Evolutionary conservation across 2,329 filamentous ascomycete species (phyloP).

Genomic region (Tolypocladium paradoxum): DNA sequence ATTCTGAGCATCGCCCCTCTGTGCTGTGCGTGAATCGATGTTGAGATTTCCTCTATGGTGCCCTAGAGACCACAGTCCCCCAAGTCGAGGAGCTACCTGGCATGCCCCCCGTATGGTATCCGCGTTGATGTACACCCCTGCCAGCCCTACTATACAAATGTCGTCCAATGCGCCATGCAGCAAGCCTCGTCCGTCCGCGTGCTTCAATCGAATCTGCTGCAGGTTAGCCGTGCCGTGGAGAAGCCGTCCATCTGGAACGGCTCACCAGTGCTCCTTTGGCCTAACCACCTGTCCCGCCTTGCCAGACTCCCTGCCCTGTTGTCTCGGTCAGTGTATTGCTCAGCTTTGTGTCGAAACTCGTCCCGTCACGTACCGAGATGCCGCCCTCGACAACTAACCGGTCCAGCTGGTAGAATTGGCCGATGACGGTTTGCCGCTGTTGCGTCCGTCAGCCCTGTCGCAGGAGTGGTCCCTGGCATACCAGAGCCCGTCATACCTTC

Average conservation of each 20-base stretch:
- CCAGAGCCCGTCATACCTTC: conserved; percentile 53
- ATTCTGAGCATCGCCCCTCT: not conserved
- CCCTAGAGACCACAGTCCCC: not conserved
- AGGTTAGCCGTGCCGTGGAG: not conserved
- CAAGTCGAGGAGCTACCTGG: not conserved
- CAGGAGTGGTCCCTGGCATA: not conserved
- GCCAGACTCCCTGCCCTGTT: conserved; percentile 59
- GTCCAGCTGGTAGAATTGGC: conserved; percentile 90
- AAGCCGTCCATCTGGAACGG: not conserved
- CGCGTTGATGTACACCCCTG: not conserved
- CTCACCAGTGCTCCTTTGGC: conserved; percentile 72
- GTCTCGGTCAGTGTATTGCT: not conserved
- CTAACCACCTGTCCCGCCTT: conserved; percentile 56
- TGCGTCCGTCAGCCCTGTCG: conserved; percentile 7
- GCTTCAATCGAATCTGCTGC: conserved; percentile 5
- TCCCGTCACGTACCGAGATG: conserved; percentile 47
- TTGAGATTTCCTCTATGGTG: not conserved
- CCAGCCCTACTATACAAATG: not conserved
- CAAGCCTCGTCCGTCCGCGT: not conserved
- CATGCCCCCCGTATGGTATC: not conserved
- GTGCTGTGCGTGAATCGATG: not conserved
- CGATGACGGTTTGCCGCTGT: conserved; percentile 88
- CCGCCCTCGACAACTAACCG: conserved; percentile 85
- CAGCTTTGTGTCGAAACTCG: not conserved
- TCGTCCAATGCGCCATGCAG: not conserved